A percentile compares a stretch with the other conserved stretches of the same genome.
Conservation (phyloP, 2,329 filamentous ascomycete genomes). For the Fusarium piperis region DNA sequence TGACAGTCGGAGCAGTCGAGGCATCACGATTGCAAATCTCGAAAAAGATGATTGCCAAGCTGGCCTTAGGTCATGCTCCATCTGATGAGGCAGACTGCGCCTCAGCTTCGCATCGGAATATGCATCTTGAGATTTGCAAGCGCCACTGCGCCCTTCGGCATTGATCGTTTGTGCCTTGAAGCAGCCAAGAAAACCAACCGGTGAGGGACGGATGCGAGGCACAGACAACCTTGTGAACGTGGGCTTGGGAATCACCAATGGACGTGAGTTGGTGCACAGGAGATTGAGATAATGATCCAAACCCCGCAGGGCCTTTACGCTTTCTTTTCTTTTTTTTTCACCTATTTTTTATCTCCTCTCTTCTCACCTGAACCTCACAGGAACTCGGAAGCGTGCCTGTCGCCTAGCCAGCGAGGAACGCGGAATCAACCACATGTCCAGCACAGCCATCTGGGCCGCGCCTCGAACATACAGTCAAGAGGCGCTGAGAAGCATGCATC, state of each 20-base stretch:
- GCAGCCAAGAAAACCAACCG: not conserved
- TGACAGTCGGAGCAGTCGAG: not conserved
- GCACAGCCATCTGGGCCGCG: not conserved
- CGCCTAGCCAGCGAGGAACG: slow-evolving; percentile 22
- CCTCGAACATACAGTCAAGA: slow-evolving; percentile 4
- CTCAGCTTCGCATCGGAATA: not conserved
- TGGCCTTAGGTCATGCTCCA: not conserved
- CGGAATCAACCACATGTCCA: slow-evolving; percentile 13
- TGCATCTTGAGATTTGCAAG: not conserved
- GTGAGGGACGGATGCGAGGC: not conserved
- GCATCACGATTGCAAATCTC: slow-evolving; percentile 10
- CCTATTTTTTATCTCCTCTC: not conserved
- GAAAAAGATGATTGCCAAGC: not conserved
- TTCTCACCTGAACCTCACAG: not conserved
- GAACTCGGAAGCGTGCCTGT: slow-evolving; percentile 4
- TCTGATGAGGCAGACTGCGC: not conserved
- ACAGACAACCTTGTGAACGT: not conserved
- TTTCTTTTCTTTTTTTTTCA: not conserved
- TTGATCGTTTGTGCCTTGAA: not conserved
- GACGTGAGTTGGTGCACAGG: not conserved
- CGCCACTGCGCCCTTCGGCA: not conserved
- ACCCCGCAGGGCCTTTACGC: not conserved
- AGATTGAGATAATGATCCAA: slow-evolving; percentile 19
- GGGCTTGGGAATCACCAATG: not conserved
- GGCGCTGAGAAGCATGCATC: not conserved